Base-by-base conservation (phyloP, 306 rosid species). In the Coriaria nepalensis region DNA sequence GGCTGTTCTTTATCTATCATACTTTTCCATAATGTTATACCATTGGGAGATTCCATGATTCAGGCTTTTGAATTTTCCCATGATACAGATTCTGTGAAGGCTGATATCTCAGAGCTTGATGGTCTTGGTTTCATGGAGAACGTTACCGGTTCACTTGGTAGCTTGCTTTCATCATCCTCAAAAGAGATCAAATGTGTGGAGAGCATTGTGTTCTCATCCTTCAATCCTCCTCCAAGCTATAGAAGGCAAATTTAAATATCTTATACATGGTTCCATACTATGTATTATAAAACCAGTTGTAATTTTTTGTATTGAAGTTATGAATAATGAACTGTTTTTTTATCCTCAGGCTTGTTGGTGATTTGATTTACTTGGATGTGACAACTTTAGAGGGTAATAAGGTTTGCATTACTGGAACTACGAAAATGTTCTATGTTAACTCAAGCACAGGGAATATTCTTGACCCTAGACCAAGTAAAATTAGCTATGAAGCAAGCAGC, bases 71-170 rank as follows among this genome's bases (percentile, higher is more conserved):
- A 61, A 45, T 71, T 68, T 38, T 36, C 33, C 45, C 40, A n/a
- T 70, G 47, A 59, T 51, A 44, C 68, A 75, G 94, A 81, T 63
- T 10, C 73, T 4, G 12, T 35, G 50, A 81, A 92, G 66, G 58
- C 74, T 6, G 96, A 85, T 67, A 78, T 82, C 56, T 78, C 79
- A 10, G 96, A 75, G 81, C 80, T 82, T 47, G 98, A 92, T 67
- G 92, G 87, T 15, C 79, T 92, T 68, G 87, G 94, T 69, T 82
- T 75, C 70, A 82, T 92, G 96, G 98, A 92, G 61, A 96, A 85
- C 32, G 79, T 82, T 61, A 59, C 98, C 50, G 98, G 94, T 59
- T 85, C 98, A 36, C 67, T 85, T 55, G 61, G 85, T 52, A 92
- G 75, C 78, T 78, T 92, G 64, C 69, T 85, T 20, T 71, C 76